Base-by-base conservation (phyloP, 2,329 filamentous ascomycete genomes). In the Fusarium sp. region DNA sequence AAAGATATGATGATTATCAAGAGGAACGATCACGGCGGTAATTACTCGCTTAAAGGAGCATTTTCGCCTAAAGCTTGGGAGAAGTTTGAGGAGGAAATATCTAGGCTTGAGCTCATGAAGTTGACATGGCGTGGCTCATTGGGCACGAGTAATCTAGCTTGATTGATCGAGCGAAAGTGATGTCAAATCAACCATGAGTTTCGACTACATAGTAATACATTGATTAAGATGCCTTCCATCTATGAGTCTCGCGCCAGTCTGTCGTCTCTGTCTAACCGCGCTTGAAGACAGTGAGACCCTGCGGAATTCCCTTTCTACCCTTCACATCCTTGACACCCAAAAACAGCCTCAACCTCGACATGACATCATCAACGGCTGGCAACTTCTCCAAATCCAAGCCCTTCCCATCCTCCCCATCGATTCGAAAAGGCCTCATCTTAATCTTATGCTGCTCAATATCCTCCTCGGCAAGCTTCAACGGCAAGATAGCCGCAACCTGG, bases 401-500 rank as follows among this genome's bases (percentile, higher is more conserved):
- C 1, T 55, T 66, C 1, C 3, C 27, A 25, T 23, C n/a, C 4
- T 46, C 21, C 1, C 42, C 43, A 2, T 46, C 30, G 7, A 49
- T 37, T 0, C 4, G 43, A 7, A 66, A 61, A 2, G 37, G 61
- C 0, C 55, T 61, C 37, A 34, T 21, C 4, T 7, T 46, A 11
- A 66, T 23, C 7, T 60, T 66, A 0, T 49, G 20, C 10, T 55
- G 11, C 4, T 46, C 9, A 9, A 55, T 40, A 1, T 66, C 61
- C 1, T 32, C 37, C 5, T 21, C 5, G 0, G 55, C 9, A 1
- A 30, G 32, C 0, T 23, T 8, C 1, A 66, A 7, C 3, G 63
- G 63, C 2, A 66, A 16, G 1, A 66, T 60, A 11, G 55, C 66
- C 4, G 61, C 21, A 10, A 66, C 63, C 13, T 55, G 61, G 0